phyloP scores from a whole-genome alignment of 352 stramenopile genomes.

The Globisporangium carolinianum region DNA sequence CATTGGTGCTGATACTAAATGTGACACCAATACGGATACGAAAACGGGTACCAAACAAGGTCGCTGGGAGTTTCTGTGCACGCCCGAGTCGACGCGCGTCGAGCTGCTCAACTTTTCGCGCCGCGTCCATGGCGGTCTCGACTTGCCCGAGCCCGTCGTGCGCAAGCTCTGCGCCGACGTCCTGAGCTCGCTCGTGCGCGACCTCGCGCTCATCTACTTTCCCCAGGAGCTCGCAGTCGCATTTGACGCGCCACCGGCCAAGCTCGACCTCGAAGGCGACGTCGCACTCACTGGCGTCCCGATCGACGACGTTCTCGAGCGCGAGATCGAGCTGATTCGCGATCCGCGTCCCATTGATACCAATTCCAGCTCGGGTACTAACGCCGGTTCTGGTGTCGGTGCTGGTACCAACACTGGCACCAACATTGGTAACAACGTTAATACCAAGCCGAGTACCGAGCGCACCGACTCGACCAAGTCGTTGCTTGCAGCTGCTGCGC shows the following conservation, averaged over 20 bases:
- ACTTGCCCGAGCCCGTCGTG: constrained; percentile 60
- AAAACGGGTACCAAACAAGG: constrained; percentile 18
- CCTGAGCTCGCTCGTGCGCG: constrained; percentile 48
- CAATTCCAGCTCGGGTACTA: too few species aligned
- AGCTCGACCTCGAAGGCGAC: constrained; percentile 51
- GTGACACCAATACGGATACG: background rate
- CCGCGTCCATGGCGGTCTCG: constrained; percentile 57
- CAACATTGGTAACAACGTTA: too few species aligned
- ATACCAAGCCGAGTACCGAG: background rate
- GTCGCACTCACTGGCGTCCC: constrained; percentile 40
- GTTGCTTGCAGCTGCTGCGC: constrained; percentile 25
- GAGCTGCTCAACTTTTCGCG: constrained; percentile 64
- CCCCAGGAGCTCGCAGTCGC: constrained; percentile 48
- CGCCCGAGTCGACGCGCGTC: constrained; percentile 45
- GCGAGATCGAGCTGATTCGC: constrained; percentile 24
- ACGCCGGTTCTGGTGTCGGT: too few species aligned
- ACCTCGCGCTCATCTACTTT: constrained; percentile 59
- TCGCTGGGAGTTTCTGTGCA: constrained; percentile 58
- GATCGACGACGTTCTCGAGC: constrained; percentile 61
- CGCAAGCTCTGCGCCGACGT: constrained; percentile 67
- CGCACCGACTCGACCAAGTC: constrained; percentile 12
- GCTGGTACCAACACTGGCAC: too few species aligned
- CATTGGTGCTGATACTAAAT: constrained; percentile 6
- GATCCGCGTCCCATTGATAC: background rate
- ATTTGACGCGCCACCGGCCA: constrained; percentile 46